Evolutionary conservation across 179 eudicot species (phyloP).

Genomic region (Nepenthes alata): DNA sequence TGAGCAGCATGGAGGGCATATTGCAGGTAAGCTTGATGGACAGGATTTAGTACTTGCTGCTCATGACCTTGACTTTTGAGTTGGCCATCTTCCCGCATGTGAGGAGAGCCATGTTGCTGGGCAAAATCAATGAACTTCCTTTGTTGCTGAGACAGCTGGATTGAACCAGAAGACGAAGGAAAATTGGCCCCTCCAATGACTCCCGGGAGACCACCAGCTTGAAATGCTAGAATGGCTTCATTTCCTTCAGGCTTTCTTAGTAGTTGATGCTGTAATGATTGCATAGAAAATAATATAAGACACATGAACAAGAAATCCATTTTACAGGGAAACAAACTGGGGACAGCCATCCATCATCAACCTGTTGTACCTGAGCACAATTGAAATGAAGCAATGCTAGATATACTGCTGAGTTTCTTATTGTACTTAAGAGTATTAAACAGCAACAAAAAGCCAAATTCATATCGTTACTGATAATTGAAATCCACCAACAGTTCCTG

Average conservation of each 20-base stretch:
- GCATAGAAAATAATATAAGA: conserved; percentile 13
- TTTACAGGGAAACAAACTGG: background rate
- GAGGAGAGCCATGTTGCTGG: conserved; percentile 54
- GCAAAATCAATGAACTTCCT: conserved; percentile 43
- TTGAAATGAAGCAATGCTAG: too few species aligned
- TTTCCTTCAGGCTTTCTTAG: conserved; percentile 69
- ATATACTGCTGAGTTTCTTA: too few species aligned
- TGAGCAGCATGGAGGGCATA: conserved; percentile 59
- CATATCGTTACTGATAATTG: too few species aligned
- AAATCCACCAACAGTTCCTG: too few species aligned
- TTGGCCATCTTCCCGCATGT: conserved; percentile 52
- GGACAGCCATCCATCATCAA: background rate
- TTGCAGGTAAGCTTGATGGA: conserved; percentile 82
- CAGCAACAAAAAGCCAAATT: too few species aligned
- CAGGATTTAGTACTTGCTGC: conserved; percentile 54
- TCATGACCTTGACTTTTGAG: conserved; percentile 60
- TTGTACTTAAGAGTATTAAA: too few species aligned
- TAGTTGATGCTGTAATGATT: conserved; percentile 63
- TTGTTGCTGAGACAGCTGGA: conserved; percentile 58
- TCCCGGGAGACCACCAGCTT: conserved; percentile 56
- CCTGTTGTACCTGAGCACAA: background rate
- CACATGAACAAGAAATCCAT: background rate
- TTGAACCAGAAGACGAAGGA: conserved; percentile 35
- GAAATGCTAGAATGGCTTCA: conserved; percentile 58
- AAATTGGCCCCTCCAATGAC: conserved; percentile 50